These are phyloP conservation scores for Lantana camara DNA, from an alignment of 257 asterid genomes.

Conservation along the genomic window DNA sequence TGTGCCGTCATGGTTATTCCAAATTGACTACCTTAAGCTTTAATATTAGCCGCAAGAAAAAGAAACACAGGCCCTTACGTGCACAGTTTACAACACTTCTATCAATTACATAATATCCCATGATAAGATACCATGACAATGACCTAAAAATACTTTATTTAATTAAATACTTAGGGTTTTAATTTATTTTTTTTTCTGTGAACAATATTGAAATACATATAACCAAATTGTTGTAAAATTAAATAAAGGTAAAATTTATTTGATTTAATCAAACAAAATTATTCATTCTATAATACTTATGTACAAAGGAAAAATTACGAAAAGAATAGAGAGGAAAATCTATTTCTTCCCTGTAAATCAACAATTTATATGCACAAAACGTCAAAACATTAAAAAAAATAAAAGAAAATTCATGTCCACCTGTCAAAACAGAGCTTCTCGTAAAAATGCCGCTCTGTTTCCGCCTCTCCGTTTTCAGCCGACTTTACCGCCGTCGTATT, in stretches of 20 bases:
- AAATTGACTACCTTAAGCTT: slow-evolving; percentile 19
- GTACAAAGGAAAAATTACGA: not conserved
- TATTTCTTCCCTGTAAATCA: not conserved
- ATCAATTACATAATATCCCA: slow-evolving; percentile 9
- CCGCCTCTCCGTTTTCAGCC: slow-evolving; percentile 24
- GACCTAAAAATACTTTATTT: not conserved
- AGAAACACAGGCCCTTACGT: slow-evolving; percentile 25
- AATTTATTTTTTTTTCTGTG: no score
- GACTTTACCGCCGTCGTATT: slow-evolving; percentile 22
- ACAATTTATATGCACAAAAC: slow-evolving; percentile 23
- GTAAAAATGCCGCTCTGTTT: slow-evolving; percentile 34
- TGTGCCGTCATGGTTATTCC: no score
- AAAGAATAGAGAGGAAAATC: not conserved
- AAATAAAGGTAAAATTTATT: no score
- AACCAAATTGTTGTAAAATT: no score
- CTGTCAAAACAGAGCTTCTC: slow-evolving; percentile 32
- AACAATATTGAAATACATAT: no score
- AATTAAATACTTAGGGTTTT: not conserved
- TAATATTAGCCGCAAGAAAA: slow-evolving; percentile 18
- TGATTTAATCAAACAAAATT: no score
- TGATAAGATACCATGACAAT: slow-evolving; percentile 17
- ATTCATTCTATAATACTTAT: not conserved
- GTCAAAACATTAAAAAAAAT: not conserved
- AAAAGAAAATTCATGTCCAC: not conserved
- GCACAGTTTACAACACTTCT: slow-evolving; percentile 13